These are phyloP conservation scores for Sclerotinia borealis DNA, from an alignment of 2,329 filamentous ascomycete genomes.

Conservation along the genomic window DNA sequence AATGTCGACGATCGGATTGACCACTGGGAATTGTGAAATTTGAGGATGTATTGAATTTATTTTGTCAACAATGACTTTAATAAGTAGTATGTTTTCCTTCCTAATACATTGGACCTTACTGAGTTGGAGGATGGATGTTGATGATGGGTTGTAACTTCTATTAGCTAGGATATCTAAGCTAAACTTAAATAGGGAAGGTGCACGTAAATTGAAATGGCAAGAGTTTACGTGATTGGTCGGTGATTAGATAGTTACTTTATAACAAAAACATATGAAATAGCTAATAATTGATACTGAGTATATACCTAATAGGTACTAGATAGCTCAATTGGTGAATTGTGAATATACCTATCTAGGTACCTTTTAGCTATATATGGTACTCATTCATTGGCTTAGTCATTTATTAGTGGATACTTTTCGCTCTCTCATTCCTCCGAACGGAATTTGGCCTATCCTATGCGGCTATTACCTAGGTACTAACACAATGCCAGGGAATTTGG, in stretches of 20 bases:
- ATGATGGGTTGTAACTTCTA: neutral
- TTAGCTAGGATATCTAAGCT: neutral
- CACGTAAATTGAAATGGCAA: neutral
- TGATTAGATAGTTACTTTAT: too few species aligned
- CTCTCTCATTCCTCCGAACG: neutral
- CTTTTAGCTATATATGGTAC: too few species aligned
- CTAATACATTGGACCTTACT: neutral
- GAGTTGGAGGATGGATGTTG: neutral
- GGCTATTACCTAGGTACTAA: too few species aligned
- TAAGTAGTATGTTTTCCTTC: neutral
- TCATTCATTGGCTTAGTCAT: neutral
- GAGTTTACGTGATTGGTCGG: too few species aligned
- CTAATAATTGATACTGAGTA: too few species aligned
- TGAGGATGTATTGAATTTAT: neutral
- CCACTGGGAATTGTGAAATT: neutral
- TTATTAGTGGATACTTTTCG: neutral
- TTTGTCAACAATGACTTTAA: neutral
- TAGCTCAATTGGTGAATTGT: too few species aligned
- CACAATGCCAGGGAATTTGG: constrained; percentile 3
- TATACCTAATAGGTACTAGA: too few species aligned
- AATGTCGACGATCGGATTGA: too few species aligned
- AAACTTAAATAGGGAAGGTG: constrained; percentile 1
- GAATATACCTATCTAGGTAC: too few species aligned
- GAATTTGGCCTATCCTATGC: constrained; percentile 4
- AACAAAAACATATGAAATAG: too few species aligned